phyloP scores from a whole-genome alignment of 2,329 filamentous ascomycete genomes.

The Fusarium chuoi region DNA sequence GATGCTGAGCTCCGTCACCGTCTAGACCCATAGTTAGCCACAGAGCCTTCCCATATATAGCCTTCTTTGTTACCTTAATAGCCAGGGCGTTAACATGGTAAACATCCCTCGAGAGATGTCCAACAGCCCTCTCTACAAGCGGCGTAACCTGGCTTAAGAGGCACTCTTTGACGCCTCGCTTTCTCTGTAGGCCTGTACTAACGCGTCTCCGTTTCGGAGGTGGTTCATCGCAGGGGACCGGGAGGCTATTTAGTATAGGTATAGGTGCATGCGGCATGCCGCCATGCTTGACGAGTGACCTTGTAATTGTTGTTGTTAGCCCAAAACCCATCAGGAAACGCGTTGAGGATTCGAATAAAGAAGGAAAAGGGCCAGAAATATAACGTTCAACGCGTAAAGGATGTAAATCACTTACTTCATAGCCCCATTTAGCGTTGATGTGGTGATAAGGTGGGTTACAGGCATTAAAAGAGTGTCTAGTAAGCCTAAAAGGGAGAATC shows the following conservation, averaged over 20 bases:
- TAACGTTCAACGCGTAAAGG: constrained; percentile 7
- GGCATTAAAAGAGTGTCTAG: constrained; percentile 8
- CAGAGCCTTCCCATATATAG: not conserved
- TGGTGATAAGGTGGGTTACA: constrained; percentile 14
- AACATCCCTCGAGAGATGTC: constrained; percentile 34
- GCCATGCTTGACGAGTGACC: constrained; percentile 45
- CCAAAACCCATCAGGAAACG: constrained; percentile 42
- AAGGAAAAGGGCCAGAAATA: not conserved
- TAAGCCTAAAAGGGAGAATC: constrained; percentile 12
- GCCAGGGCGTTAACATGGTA: constrained; percentile 46
- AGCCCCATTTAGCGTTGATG: constrained; percentile 19
- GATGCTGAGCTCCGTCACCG: constrained; percentile 39
- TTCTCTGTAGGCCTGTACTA: constrained; percentile 20
- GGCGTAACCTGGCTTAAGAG: constrained; percentile 49
- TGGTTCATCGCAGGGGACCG: constrained; percentile 37
- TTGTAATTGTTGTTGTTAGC: constrained; percentile 41
- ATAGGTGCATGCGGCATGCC: constrained; percentile 29
- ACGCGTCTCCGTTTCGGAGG: constrained; percentile 48
- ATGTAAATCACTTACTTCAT: constrained; percentile 36
- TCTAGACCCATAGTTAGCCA: constrained; percentile 26
- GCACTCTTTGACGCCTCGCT: constrained; percentile 39
- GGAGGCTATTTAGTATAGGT: constrained; percentile 8
- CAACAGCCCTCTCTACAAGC: constrained; percentile 43
- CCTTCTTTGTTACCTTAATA: constrained; percentile 41
- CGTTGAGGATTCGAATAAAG: not conserved